Evolutionary conservation across 371 early-diverging fungal genomes (phyloP).

Genomic region (Mortierella sp.): DNA sequence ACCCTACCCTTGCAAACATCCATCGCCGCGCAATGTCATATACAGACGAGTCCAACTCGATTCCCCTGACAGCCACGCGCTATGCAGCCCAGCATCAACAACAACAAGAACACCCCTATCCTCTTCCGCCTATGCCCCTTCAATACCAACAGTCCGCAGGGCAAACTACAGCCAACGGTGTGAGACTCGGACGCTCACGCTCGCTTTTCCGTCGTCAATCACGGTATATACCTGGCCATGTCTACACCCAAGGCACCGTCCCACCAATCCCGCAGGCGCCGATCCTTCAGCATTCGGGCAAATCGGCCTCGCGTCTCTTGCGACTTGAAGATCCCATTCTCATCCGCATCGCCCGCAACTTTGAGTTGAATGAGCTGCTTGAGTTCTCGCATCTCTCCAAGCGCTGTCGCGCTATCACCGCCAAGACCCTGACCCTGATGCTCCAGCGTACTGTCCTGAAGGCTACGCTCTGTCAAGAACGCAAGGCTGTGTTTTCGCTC

Average conservation of each 20-base stretch:
- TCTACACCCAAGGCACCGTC: conserved; percentile 41
- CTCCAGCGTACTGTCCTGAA: conserved; percentile 52
- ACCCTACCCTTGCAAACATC: background rate
- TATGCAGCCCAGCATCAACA: conserved; percentile 15
- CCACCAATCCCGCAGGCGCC: conserved; percentile 46
- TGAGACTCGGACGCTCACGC: conserved; percentile 29
- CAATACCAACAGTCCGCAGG: background rate
- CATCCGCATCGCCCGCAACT: conserved; percentile 38
- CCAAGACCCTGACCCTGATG: conserved; percentile 37
- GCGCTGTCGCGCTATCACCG: conserved; percentile 49
- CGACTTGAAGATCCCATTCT: conserved; percentile 46
- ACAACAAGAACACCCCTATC: conserved; percentile 1
- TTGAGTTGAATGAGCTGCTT: conserved; percentile 35
- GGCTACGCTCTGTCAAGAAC: conserved; percentile 53
- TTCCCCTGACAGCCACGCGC: conserved; percentile 35
- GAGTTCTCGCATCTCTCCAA: conserved; percentile 46
- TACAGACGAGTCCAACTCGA: conserved; percentile 27
- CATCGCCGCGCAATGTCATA: conserved; percentile 44
- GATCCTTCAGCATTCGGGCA: conserved; percentile 47
- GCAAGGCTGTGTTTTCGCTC: conserved; percentile 53
- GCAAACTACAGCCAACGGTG: conserved; percentile 10
- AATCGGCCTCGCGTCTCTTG: conserved; percentile 39
- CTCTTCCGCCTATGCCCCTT: conserved; percentile 3
- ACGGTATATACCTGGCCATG: conserved; percentile 27
- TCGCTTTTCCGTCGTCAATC: conserved; percentile 47